A percentile compares a stretch with the other conserved stretches of the same genome.
Evolutionary conservation across 2,329 filamentous ascomycete species (phyloP).

Genomic region (Ceratocystis cubensis): DNA sequence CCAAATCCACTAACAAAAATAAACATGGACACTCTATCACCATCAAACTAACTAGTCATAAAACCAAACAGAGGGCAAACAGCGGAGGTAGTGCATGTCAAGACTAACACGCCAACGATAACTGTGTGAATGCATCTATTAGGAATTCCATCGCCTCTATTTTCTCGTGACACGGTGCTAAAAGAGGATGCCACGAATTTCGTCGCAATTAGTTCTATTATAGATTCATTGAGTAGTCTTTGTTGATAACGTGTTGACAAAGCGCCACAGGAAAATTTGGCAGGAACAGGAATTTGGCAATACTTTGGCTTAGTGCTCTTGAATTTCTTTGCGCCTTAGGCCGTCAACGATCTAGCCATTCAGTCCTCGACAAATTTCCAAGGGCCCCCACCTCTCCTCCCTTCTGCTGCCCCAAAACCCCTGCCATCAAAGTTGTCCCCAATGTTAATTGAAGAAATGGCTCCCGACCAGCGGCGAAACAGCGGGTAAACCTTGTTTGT

Average conservation of each 20-base stretch:
- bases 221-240: neutral
- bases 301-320: neutral
- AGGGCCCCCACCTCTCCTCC: constrained; percentile 19
- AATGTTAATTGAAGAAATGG: constrained; percentile 10
- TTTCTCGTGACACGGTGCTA: neutral
- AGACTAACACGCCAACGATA: neutral
- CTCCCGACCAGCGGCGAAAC: constrained; percentile 23
- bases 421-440: constrained; percentile 18
- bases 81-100: too few relatives aligned
- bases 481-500: constrained; percentile 20
- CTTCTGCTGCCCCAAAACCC: constrained; percentile 8
- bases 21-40: neutral
- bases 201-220: too few relatives aligned
- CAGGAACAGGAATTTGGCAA: constrained; percentile 1
- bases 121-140: neutral
- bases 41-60: too few relatives aligned
- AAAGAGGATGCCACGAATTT: neutral
- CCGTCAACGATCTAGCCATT: constrained; percentile 14
- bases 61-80: too few relatives aligned
- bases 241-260: neutral
- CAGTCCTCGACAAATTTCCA: constrained; percentile 21
- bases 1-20: neutral
- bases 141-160: neutral
- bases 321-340: constrained; percentile 17
- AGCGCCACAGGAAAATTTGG: neutral